Evolutionary conservation across 1,284 basidiomycete species (phyloP).

Genomic region (Microbotryum scabiosae): DNA sequence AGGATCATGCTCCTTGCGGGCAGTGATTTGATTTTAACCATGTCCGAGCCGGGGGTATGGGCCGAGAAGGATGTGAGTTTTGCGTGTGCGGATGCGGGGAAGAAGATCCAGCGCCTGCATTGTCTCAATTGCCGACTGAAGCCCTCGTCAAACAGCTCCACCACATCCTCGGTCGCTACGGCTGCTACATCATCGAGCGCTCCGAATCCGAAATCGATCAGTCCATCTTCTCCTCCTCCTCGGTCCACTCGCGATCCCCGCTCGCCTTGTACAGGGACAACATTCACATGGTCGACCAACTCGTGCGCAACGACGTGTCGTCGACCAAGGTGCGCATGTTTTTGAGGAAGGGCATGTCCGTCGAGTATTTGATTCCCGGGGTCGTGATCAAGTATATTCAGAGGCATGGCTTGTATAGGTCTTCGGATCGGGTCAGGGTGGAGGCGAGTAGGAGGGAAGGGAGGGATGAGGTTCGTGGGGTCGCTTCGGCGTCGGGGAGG

Average conservation of each 20-base stretch:
- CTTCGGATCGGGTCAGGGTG: neutral
- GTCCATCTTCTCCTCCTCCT: conserved; percentile 32
- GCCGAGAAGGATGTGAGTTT: conserved; percentile 73
- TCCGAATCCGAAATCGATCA: conserved; percentile 74
- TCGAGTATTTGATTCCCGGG: conserved; percentile 83
- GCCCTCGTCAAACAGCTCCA: conserved; percentile 56
- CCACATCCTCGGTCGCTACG: conserved; percentile 89
- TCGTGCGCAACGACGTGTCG: conserved; percentile 98
- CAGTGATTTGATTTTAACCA: conserved; percentile 92
- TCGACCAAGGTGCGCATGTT: conserved; percentile 87
- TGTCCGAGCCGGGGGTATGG: conserved; percentile 99
- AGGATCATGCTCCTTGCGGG: conserved; percentile 91
- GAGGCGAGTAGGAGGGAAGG: conserved; percentile 3
- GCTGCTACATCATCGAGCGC: conserved; percentile 89
- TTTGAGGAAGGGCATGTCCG: conserved; percentile 81
- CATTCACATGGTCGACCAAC: conserved; percentile 86
- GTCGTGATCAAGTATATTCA: conserved; percentile 94
- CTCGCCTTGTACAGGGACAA: conserved; percentile 53
- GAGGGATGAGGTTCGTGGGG: neutral
- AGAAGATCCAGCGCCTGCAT: neutral
- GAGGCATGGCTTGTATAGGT: conserved; percentile 51
- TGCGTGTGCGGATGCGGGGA: neutral
- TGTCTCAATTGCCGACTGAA: conserved; percentile 4
- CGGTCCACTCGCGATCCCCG: conserved; percentile 30
- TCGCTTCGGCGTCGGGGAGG: neutral